Evolutionary conservation across 805 yeast genomes (phyloP), one percentile per base, ranked within the genome.

Genomic region (Starmerella bombi): DNA sequence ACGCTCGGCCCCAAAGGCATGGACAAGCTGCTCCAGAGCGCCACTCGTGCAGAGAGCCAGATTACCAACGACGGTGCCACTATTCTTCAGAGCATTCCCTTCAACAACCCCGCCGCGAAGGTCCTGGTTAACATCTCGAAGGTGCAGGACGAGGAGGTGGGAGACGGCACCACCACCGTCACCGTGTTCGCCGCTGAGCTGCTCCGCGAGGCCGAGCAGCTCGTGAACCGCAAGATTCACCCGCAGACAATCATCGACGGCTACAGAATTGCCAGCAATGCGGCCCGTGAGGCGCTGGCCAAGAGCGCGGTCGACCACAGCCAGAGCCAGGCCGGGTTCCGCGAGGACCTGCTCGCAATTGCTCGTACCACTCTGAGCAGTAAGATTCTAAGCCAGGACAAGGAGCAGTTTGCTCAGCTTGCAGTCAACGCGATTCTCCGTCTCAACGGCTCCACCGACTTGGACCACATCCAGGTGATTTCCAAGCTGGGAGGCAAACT

Each of bases 31-130:
- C 67, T 91, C 47, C 94, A 84, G 56, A 77, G 93, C 50, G 81
- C 94, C 16, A 71, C 85, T 4, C 43, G 51, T 16, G 74, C 91
- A 32, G 69, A 69, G 41, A 70, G 91, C 2, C 57, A 86, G 56
- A 86, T 91, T 29, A 91, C 99, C 36, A 91, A 91, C 60, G 99
- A 91, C 65, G 99, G 99, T 46, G 98, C 98, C 37, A 91, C 99
- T 2, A 91, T 91, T 49, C 66, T 91, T 50, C 85, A 86, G 56
- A 72, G 93, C 2, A 88, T 91, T 53, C 96, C 97, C 14, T 74
- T 91, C 50, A 95, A 86, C 58, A 88, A 91, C 55, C 97, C 97
- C 8, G 98, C 99, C 9, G 98, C 98, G 10, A 85, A 84, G 60
- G 86, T 88, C 45, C 66, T 88, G 51, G 98, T 88, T 40, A 94